These are phyloP conservation scores for Penicillium sp. DNA, from an alignment of 2,329 filamentous ascomycete species.

Conservation along the genomic window DNA sequence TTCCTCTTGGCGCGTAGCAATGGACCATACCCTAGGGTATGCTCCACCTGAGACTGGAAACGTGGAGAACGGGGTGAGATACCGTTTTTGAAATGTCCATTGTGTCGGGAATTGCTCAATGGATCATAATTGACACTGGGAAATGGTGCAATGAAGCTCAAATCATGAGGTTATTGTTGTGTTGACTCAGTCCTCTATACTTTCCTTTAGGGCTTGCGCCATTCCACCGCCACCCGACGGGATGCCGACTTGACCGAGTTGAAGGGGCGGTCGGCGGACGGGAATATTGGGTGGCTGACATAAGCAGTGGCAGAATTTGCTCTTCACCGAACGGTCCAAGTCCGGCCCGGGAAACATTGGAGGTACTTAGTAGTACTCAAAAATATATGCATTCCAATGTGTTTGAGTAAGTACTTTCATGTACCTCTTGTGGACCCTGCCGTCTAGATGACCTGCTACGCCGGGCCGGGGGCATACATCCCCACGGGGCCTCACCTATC, in stretches of 20 bases:
- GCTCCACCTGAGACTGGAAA: constrained; percentile 4
- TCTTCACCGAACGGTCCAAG: not conserved
- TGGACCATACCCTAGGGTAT: constrained; percentile 19
- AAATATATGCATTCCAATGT: too few relatives aligned
- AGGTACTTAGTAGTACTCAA: not conserved
- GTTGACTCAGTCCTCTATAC: not conserved
- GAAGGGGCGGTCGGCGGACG: not conserved
- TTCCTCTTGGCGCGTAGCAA: constrained; percentile 30
- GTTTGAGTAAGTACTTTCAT: not conserved
- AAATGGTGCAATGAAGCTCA: not conserved
- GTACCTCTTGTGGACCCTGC: not conserved
- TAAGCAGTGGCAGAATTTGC: not conserved
- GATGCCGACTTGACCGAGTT: constrained; percentile 3
- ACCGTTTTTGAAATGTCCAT: not conserved
- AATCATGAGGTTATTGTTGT: not conserved
- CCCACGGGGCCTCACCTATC: constrained; percentile 9
- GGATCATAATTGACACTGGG: too few relatives aligned
- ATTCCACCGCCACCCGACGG: constrained; percentile 7
- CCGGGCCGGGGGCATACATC: constrained; percentile 7
- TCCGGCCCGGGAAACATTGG: constrained; percentile 1
- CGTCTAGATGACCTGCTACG: not conserved
- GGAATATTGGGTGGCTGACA: not conserved
- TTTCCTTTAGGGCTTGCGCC: not conserved
- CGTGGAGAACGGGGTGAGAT: constrained; percentile 8
- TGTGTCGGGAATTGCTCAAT: not conserved